These are phyloP conservation scores for Argentina anserina DNA, from an alignment of 306 rosid genomes.

Conservation along the genomic window DNA sequence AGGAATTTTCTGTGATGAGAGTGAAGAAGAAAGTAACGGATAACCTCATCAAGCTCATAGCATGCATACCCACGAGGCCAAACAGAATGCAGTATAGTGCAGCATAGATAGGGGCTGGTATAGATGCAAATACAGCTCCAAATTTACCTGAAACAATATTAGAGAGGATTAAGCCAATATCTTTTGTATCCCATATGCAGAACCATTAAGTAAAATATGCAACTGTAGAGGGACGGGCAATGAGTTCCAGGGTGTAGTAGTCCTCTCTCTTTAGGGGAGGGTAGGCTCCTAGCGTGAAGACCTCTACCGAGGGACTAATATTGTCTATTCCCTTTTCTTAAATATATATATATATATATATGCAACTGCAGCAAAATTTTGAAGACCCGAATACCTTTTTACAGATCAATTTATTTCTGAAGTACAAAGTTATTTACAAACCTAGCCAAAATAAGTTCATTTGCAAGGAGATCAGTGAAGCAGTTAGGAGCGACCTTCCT, in stretches of 20 bases:
- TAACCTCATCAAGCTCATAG: slow-evolving; percentile 6
- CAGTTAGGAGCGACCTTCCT: slow-evolving; percentile 9
- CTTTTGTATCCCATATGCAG: not conserved
- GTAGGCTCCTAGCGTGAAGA: too few species aligned
- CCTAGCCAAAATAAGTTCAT: not conserved
- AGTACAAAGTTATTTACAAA: not conserved
- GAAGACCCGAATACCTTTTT: not conserved
- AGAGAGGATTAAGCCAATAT: slow-evolving; percentile 1
- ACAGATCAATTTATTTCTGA: not conserved
- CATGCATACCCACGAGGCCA: slow-evolving; percentile 77
- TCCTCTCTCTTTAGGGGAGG: too few species aligned
- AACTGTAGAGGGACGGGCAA: too few species aligned
- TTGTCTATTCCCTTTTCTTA: too few species aligned
- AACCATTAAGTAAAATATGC: not conserved
- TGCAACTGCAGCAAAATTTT: not conserved
- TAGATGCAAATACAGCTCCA: slow-evolving; percentile 98
- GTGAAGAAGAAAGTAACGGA: not conserved
- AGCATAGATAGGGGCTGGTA: slow-evolving; percentile 84
- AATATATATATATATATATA: too few species aligned
- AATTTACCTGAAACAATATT: slow-evolving; percentile 62
- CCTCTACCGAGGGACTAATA: too few species aligned
- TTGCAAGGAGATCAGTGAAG: not conserved
- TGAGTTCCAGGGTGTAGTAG: too few species aligned
- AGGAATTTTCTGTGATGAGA: slow-evolving; percentile 18
- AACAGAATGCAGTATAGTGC: slow-evolving; percentile 83